A percentile compares a stretch with the other conserved stretches of the same genome.
phyloP scores from a whole-genome alignment of 192 early-diverging fungal species.

The Gaertneriomyces sp. region DNA sequence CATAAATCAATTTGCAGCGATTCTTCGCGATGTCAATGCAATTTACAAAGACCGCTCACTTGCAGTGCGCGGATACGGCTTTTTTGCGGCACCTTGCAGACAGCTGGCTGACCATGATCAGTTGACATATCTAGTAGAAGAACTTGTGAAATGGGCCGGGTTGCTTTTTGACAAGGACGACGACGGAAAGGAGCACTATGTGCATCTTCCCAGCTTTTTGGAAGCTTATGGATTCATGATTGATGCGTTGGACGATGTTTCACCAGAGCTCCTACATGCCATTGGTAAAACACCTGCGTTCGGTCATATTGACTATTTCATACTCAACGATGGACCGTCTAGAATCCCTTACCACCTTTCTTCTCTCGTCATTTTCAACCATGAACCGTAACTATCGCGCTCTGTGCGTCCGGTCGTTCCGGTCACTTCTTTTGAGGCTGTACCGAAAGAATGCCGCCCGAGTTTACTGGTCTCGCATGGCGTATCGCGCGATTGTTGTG shows the following conservation, averaged over 20 bases:
- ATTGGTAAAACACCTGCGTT: slow-evolving; percentile 25
- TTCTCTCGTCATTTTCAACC: slow-evolving; percentile 49
- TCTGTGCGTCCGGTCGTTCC: slow-evolving; percentile 45
- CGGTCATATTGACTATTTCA: not conserved
- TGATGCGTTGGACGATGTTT: slow-evolving; percentile 43
- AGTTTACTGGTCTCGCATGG: slow-evolving; percentile 23
- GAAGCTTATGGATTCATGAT: slow-evolving; percentile 59
- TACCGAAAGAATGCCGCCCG: slow-evolving; percentile 35
- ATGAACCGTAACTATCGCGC: slow-evolving; percentile 45
- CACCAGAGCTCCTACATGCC: slow-evolving; percentile 43
- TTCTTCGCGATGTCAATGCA: slow-evolving; percentile 20
- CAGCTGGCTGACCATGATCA: slow-evolving; percentile 43
- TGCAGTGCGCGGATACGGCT: slow-evolving; percentile 67
- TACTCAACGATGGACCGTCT: not conserved
- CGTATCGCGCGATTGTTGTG: slow-evolving; percentile 50
- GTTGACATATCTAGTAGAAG: slow-evolving; percentile 41
- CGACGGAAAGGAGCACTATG: slow-evolving; percentile 25
- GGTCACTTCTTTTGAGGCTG: slow-evolving; percentile 52
- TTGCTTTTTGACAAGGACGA: slow-evolving; percentile 17
- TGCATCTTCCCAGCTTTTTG: slow-evolving; percentile 53
- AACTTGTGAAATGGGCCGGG: slow-evolving; percentile 46
- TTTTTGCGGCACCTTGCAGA: slow-evolving; percentile 60
- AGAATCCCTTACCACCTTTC: slow-evolving; percentile 37
- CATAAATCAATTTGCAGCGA: slow-evolving; percentile 35
- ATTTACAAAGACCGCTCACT: slow-evolving; percentile 53